Base-by-base conservation (phyloP, 2,329 filamentous ascomycete species). In the Pseudogymnoascus sp. region DNA sequence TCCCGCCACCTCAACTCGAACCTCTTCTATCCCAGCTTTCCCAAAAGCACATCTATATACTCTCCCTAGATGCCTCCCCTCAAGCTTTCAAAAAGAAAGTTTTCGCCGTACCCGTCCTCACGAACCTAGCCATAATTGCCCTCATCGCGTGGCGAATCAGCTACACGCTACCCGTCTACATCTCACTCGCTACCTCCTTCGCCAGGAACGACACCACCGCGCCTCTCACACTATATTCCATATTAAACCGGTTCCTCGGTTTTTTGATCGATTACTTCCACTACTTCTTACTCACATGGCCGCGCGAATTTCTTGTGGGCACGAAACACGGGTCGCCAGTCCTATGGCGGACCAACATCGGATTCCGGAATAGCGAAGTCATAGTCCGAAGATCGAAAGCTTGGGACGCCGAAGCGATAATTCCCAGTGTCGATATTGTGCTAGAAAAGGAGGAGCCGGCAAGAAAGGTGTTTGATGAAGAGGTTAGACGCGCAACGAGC, bases 341-440 rank as follows among this genome's bases (percentile, higher is more conserved):
- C 38, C 74, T 77, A 40, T 97, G 93, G 91, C 85, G 93, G 59
- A 84, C 84, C 75, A 80, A 75, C 31, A 77, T 93, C 37, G 91
- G 93, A 6, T 96, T 96, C 74, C 81, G 84, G n/a, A 81, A 87
- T 53, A 81, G 85, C 67, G 93, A 97, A 78, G 82, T 96, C 59
- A 88, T 96, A 66, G 89, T 96, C 35, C 84, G 93, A 26, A 84
- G 88, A 63, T 93, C 89, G 72, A 82, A 88, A 64, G 82, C 82
- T 62, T 96, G 91, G 90, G 88, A 88, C 66, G 76, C 78, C 24
- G 77, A 79, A 16, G 79, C 35, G 22, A 60, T 60, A 40, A 28
- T 60, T 11, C 89, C 60, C 74, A 77, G 16, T 16, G 81, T 87
- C 62, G 78, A 86, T 59, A 77, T 85, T 64, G 76, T 77, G 65